Percentiles rank a stretch among this genome's conserved stretches.
These are phyloP conservation scores for Aspergillus nomiae DNA, from an alignment of 2,329 filamentous ascomycete species.

Conservation along the genomic window DNA sequence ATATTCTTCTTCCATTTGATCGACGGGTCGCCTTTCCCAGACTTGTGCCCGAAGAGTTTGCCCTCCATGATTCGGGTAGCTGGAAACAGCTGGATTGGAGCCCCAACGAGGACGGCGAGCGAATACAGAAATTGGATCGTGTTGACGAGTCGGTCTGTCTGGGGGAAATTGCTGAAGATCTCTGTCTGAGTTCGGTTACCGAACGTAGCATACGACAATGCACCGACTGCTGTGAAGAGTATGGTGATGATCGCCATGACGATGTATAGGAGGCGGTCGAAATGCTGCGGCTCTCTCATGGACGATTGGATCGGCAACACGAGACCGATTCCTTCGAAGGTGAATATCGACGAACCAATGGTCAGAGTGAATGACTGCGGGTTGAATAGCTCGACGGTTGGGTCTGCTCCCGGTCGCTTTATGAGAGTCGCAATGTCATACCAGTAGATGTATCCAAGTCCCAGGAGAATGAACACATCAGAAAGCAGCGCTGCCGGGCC, in stretches of 20 bases:
- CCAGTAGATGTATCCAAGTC: constrained; percentile 89
- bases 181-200: constrained; percentile 93
- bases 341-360: constrained; percentile 97
- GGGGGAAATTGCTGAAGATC: constrained; percentile 89
- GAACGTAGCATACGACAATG: constrained; percentile 90
- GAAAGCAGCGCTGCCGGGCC: constrained; percentile 88
- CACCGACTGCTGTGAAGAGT: constrained; percentile 85
- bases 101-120: constrained; percentile 85
- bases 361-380: constrained; percentile 87
- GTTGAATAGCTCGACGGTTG: constrained; percentile 89
- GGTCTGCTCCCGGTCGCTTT: constrained; percentile 67
- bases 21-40: constrained; percentile 89
- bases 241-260: constrained; percentile 94
- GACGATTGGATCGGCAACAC: constrained; percentile 97
- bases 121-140: constrained; percentile 94
- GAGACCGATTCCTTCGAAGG: constrained; percentile 92
- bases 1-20: constrained; percentile 99
- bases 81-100: constrained; percentile 91
- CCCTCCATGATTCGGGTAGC: constrained; percentile 94
- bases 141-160: constrained; percentile 90
- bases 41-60: constrained; percentile 82
- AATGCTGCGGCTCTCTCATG: constrained; percentile 86
- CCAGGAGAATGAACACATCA: constrained; percentile 88
- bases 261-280: constrained; percentile 78
- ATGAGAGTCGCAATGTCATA: constrained; percentile 85